Base-by-base conservation (phyloP, 805 yeast species). In the Wickerhamomyces chaumierensis region DNA sequence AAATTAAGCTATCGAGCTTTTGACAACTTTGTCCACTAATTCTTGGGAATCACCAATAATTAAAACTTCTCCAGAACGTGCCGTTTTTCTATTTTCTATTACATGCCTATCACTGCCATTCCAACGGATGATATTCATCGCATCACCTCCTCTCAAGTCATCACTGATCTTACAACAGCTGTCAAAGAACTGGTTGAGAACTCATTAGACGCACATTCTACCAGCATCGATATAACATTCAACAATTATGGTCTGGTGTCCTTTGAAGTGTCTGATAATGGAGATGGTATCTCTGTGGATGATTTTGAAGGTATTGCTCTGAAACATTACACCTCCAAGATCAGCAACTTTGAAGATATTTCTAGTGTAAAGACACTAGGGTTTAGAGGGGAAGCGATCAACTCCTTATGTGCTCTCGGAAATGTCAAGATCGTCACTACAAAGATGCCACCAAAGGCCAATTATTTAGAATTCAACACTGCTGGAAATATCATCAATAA, bases 91-190 rank as follows among this genome's bases (percentile, higher is more conserved):
- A n/a, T n/a, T n/a, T n/a, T n/a, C n/a, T n/a, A 25, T 14, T 7
- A 4, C 29, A 31, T 31, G 33, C 15, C 33, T 15, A 31, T 46
- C 37, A 41, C 19, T 6, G 37, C 34, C 25, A 45, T 46, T 31
- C 19, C 35, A 4, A 15, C 4, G 2, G 36, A 37, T 17, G 94
- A 88, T 47, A 68, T 87, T 6, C 84, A 82, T 46, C 66, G 70
- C 42, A 75, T 90, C 41, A 86, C 96, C 0, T 85, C 96, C 0
- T 96, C 96, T 0, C 98, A 92, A 56, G 97, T 92, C 13, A 82
- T 92, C 12, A 72, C 78, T 5, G 95, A 84, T 48, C 59, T 92
- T 33, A 65, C 74, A 0, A 75, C 90, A 0, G 81, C 84, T 0
- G 77, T 81, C 23, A 90, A 90, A 53, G 98, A 90, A 55, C 61